Evolutionary conservation across 2,329 filamentous ascomycete species (phyloP), one percentile per base, ranked within the genome.

Genomic region (Aureobasidium mangrovei): DNA sequence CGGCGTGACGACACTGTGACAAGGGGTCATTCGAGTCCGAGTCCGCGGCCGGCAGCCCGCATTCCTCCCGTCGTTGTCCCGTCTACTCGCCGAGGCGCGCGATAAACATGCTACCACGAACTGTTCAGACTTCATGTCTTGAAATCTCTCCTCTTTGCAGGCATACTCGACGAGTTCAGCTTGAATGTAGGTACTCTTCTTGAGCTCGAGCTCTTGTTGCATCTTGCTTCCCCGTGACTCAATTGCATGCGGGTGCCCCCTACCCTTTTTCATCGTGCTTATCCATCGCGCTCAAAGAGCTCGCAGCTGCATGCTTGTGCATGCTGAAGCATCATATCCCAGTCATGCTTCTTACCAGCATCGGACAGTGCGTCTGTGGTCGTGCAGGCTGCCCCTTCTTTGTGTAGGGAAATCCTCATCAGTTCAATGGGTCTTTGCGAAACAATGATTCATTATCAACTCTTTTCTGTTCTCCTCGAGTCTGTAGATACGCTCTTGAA

Each of bases 11-110:
- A 51, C 47, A 51, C 38, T 8, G 38, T 42, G 47, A 51, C 47
- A 51, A 27, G 47, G 18, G 12, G 7, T 12, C 38, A 42, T 35
- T 51, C 47, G 36, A 51, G 47, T 51, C 47, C 47, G 47, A 51
- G 47, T 51, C 47, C 47, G 38, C 47, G 47, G 47, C 38, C 47
- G 47, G 47, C 42, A 51, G 38, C 47, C 33, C 42, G 47, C 47
- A 51, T 39, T 51, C 42, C 47, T 51, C 47, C 47, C 29, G 38
- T 51, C 47, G 3, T 24, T 24, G 10, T 49, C 29, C 36, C 46
- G 46, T 49, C 3, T 40, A n/a, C 18, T 18, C 18, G 18, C 18
- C 18, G 18, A 18, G 18, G 18, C 18, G 18, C 18, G 18, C 18
- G 18, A 18, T 18, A 18, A 18, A 18, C 18, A 18, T 18, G 18